phyloP scores from a whole-genome alignment of 148 eudicot genomes.

The Simmondsia chinensis region DNA sequence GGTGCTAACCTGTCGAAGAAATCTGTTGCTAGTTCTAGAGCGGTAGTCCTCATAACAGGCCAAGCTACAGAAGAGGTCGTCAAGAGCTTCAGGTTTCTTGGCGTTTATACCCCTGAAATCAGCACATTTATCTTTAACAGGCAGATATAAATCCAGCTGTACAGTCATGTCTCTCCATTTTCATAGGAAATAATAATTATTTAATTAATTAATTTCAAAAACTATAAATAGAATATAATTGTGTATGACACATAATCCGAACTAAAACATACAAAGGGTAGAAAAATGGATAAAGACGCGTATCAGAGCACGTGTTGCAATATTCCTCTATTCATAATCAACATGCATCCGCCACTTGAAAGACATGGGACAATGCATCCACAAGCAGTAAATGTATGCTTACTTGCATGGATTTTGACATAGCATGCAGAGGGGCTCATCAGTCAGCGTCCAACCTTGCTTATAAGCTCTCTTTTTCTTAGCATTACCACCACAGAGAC shows the following conservation, averaged over 20 bases:
- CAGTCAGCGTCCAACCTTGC: conserved; percentile 62
- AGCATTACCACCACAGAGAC: conserved; percentile 29
- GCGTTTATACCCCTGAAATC: conserved; percentile 59
- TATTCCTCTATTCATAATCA: too few relatives aligned
- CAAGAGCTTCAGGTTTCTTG: conserved; percentile 62
- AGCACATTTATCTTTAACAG: too few relatives aligned
- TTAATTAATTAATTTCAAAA: background rate
- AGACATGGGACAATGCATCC: too few relatives aligned
- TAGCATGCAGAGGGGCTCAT: conserved; percentile 90
- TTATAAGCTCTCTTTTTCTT: conserved; percentile 43
- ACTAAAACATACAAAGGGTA: background rate
- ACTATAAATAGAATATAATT: too few relatives aligned
- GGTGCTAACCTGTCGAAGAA: conserved; percentile 62
- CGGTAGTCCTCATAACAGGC: conserved; percentile 73
- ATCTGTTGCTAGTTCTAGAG: conserved; percentile 68
- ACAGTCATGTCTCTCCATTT: too few relatives aligned
- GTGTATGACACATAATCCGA: too few relatives aligned
- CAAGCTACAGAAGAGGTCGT: conserved; percentile 80
- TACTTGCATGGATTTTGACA: conserved; percentile 85
- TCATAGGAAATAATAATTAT: too few relatives aligned
- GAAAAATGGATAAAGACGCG: too few relatives aligned
- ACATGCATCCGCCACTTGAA: too few relatives aligned
- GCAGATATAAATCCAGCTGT: too few relatives aligned
- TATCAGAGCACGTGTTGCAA: too few relatives aligned
- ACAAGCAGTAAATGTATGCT: conserved; percentile 19